Percentiles rank a stretch among this genome's conserved stretches.
Conservation (phyloP, 306 rosid species). For the Begonia fuchsioides region DNA sequence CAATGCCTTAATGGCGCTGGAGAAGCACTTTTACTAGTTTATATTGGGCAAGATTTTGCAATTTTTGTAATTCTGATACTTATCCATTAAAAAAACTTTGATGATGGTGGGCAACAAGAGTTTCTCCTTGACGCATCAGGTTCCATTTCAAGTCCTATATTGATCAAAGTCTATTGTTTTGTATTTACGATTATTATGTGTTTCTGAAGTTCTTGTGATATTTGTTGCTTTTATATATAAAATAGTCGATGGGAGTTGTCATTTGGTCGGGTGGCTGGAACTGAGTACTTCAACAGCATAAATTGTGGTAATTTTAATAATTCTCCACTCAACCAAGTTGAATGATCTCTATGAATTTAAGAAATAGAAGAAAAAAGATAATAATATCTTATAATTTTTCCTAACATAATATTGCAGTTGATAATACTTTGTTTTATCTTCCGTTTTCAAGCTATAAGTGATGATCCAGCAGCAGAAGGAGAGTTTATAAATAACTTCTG, state of each 20-base stretch:
- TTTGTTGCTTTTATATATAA: slow-evolving; percentile 18
- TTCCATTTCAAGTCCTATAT: too few relatives aligned
- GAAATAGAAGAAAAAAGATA: too few relatives aligned
- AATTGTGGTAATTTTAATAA: slow-evolving; percentile 51
- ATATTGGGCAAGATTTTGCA: neutral
- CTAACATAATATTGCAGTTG: too few relatives aligned
- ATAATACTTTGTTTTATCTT: neutral
- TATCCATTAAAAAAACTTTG: too few relatives aligned
- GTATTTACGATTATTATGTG: slow-evolving; percentile 10
- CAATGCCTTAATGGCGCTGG: too few relatives aligned
- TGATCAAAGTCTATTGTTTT: slow-evolving; percentile 1
- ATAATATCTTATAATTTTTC: too few relatives aligned
- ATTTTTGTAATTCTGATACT: neutral
- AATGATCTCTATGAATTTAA: slow-evolving; percentile 6
- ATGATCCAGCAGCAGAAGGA: slow-evolving; percentile 66
- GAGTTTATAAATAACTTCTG: slow-evolving; percentile 48
- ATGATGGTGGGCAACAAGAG: too few relatives aligned
- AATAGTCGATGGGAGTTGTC: slow-evolving; percentile 83
- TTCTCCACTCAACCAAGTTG: slow-evolving; percentile 5
- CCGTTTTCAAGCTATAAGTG: slow-evolving; percentile 35
- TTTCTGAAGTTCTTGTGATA: slow-evolving; percentile 18
- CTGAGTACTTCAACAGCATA: slow-evolving; percentile 62
- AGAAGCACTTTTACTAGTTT: neutral
- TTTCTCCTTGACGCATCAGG: too few relatives aligned
- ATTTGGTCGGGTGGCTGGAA: slow-evolving; percentile 67